phyloP scores from a whole-genome alignment of 1,139 yeast species.

The Lodderomyces parapsilosis region DNA sequence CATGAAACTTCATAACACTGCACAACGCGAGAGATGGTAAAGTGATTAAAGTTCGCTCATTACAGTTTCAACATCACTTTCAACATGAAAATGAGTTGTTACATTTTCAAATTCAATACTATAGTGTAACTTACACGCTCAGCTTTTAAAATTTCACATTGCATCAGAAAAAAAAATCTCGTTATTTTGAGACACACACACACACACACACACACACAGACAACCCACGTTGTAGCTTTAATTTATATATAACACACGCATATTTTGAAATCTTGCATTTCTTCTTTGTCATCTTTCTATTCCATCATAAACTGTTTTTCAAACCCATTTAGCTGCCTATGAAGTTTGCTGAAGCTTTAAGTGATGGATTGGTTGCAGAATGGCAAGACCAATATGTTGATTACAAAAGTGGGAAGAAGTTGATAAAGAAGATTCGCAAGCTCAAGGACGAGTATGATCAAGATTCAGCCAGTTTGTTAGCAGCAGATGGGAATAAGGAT shows the following conservation, averaged over 20 bases:
- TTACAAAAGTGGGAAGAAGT: constrained; percentile 56
- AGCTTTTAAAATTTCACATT: no score
- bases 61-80: no score
- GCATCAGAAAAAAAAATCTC: neutral
- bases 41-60: no score
- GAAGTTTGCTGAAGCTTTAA: constrained; percentile 63
- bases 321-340: constrained; percentile 23
- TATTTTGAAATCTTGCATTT: neutral
- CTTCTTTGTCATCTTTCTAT: constrained; percentile 1
- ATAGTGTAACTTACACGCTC: no score
- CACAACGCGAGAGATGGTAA: no score
- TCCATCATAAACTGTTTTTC: neutral
- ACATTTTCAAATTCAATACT: no score
- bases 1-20: no score
- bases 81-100: no score
- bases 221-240: neutral
- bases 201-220: no score
- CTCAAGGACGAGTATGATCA: constrained; percentile 13
- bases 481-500: constrained; percentile 1
- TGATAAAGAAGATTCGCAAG: constrained; percentile 24
- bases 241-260: neutral
- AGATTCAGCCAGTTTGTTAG: constrained; percentile 3
- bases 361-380: constrained; percentile 71
- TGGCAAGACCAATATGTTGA: constrained; percentile 83
- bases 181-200: neutral